These are phyloP conservation scores for Podospora fimiseda DNA, from an alignment of 495 filamentous ascomycete genomes.

Conservation along the genomic window DNA sequence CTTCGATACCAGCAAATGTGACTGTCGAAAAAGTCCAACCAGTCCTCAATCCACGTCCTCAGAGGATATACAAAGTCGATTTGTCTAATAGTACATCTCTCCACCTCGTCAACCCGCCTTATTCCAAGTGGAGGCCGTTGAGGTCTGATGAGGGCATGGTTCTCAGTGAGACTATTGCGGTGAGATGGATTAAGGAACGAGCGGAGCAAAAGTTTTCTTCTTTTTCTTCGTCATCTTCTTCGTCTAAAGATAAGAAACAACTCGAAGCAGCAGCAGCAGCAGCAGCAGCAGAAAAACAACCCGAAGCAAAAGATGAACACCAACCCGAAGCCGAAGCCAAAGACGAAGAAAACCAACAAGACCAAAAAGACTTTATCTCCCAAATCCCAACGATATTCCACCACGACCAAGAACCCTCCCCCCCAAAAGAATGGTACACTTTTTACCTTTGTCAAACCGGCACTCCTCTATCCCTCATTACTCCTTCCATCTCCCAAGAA, in stretches of 20 bases:
- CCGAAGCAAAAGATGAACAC: background rate
- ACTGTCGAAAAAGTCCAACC: slow-evolving; percentile 24
- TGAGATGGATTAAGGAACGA: slow-evolving; percentile 25
- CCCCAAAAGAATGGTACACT: slow-evolving; percentile 25
- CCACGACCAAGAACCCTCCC: slow-evolving; percentile 15
- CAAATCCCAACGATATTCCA: slow-evolving; percentile 33
- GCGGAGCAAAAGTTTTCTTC: slow-evolving; percentile 1
- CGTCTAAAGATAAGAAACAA: slow-evolving; percentile 2
- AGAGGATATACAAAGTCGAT: slow-evolving; percentile 29
- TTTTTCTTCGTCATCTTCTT: background rate
- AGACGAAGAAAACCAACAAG: background rate
- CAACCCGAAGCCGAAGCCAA: background rate
- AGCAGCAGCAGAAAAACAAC: background rate
- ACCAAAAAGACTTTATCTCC: background rate
- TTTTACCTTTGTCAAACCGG: slow-evolving; percentile 24
- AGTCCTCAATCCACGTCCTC: slow-evolving; percentile 25
- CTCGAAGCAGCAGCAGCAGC: background rate
- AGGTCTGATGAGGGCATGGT: slow-evolving; percentile 34
- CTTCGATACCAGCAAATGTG: slow-evolving; percentile 19
- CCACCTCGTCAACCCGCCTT: slow-evolving; percentile 31
- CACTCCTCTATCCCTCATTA: slow-evolving; percentile 23
- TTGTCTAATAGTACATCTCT: slow-evolving; percentile 29
- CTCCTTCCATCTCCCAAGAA: slow-evolving; percentile 9
- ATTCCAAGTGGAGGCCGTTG: slow-evolving; percentile 31
- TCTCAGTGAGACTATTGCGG: slow-evolving; percentile 27